phyloP scores from a whole-genome alignment of 192 early-diverging fungal genomes.

The Chytriomyces confervae region DNA sequence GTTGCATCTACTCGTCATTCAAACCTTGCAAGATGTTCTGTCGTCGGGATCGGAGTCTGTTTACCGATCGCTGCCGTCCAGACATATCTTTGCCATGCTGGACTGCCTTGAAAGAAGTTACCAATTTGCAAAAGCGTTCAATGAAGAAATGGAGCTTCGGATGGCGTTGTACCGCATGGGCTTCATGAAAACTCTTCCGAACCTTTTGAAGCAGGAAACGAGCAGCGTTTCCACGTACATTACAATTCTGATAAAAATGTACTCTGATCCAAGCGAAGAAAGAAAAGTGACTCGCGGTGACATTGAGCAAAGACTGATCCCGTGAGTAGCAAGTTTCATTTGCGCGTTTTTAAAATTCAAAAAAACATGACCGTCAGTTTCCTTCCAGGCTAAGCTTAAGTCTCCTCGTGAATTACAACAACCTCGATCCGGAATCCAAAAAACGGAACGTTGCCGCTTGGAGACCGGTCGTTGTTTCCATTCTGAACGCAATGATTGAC shows the following conservation, averaged over 20 bases:
- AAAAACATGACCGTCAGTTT: neutral
- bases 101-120: conserved; percentile 83
- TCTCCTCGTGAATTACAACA: conserved; percentile 68
- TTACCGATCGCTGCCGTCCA: conserved; percentile 59
- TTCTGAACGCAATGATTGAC: conserved; percentile 70
- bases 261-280: conserved; percentile 58
- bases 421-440: conserved; percentile 74
- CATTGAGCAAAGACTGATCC: conserved; percentile 71
- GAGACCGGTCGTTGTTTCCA: conserved; percentile 75
- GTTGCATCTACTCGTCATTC: conserved; percentile 85
- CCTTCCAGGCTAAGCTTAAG: conserved; percentile 56
- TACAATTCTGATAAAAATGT: conserved; percentile 76
- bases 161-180: conserved; percentile 82
- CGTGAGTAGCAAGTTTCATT: conserved; percentile 49
- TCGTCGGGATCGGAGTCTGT: conserved; percentile 55
- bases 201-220: conserved; percentile 91
- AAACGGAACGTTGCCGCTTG: conserved; percentile 73
- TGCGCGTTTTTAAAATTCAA: neutral
- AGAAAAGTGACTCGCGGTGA: conserved; percentile 56
- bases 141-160: conserved; percentile 78
- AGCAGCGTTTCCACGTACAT: conserved; percentile 66
- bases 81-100: conserved; percentile 76
- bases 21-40: conserved; percentile 82
- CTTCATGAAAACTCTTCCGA: conserved; percentile 93
- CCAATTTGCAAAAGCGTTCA: conserved; percentile 83